Base-by-base conservation (phyloP, 2,329 filamentous ascomycete genomes). In the Echinosphaeria canescens region DNA sequence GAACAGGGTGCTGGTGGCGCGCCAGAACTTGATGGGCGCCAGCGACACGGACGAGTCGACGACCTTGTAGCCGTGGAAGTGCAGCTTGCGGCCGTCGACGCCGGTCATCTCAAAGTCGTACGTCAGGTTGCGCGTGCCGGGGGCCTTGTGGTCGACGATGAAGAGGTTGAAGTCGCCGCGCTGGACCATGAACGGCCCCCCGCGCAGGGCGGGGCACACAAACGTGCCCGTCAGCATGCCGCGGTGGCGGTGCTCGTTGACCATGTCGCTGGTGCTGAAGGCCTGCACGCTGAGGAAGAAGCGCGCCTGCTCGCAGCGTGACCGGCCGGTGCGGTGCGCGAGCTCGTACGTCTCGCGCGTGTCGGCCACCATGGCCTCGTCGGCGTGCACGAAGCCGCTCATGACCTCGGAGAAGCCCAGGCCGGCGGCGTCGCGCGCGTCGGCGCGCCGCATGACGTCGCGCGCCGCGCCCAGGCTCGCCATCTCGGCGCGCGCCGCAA, bases 371-470 rank as follows among this genome's bases (percentile, higher is more conserved):
- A 57, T 39, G 15, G 43, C 44, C 8, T 43, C 39, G 22, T 53
- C 51, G 25, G 46, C 40, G 34, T 68, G 61, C 15, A 75, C 52
- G 34, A 61, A 63, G 8, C 69, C 69, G 6, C 59, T 55, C 65
- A 75, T 71, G 30, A 71, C 58, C 40, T 75, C 68, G 1, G 62
- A 62, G 38, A 75, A 75, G 14, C 59, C 60, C 28, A 71, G 55
- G 0, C 64, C 62, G 23, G 46, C 47, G 8, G 55, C 51, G 17
- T 56, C 49, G 27, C 55, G 36, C 3, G 47, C 47, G 15, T 44
- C 47, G 5, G 59, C 62, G 13, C 42, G 38, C 13, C 42, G 39
- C 28, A 63, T 55, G 10, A 47, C 43, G 15, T 44, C 36, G 22
- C 40, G 41, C 2, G 52, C 49, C 12, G 42, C 41, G 7, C 36